Conservation (phyloP, 768 basidiomycete species). For the Russula dissimulans region DNA sequence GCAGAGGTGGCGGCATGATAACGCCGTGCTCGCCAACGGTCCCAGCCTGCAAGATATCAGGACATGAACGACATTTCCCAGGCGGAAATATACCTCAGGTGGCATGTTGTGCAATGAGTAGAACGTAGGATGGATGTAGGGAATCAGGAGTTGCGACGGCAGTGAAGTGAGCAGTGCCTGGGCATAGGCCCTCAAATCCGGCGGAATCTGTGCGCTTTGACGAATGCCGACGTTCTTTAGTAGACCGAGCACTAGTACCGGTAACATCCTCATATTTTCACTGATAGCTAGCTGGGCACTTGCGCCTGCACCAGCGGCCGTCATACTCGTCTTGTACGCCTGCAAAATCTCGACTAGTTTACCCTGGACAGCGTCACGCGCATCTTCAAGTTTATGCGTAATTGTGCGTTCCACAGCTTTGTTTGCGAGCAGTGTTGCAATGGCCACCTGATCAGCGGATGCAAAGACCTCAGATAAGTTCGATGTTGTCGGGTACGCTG, state of each 20-base stretch:
- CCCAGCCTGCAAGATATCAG: conserved; percentile 50
- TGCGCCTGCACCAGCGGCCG: conserved; percentile 84
- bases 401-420: conserved; percentile 88
- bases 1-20: conserved; percentile 78
- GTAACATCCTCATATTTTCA: conserved; percentile 92
- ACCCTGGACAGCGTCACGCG: conserved; percentile 74
- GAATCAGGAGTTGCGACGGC: conserved; percentile 83
- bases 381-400: conserved; percentile 82
- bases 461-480: conserved; percentile 85
- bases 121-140: conserved; percentile 92
- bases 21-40: conserved; percentile 85
- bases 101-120: conserved; percentile 97
- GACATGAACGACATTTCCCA: background rate
- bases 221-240: conserved; percentile 95
- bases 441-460: conserved; percentile 81
- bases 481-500: conserved; percentile 79
- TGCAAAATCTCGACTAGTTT: conserved; percentile 76
- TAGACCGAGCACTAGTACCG: conserved; percentile 79
- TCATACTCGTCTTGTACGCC: conserved; percentile 95
- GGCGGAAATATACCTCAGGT: conserved; percentile 51
- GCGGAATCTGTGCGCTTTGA: conserved; percentile 94
- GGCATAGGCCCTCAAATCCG: conserved; percentile 92
- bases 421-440: conserved; percentile 77
- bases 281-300: conserved; percentile 88
- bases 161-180: conserved; percentile 86